Conservation (phyloP, 192 early-diverging fungal genomes). For the Coemansia sp. region DNA sequence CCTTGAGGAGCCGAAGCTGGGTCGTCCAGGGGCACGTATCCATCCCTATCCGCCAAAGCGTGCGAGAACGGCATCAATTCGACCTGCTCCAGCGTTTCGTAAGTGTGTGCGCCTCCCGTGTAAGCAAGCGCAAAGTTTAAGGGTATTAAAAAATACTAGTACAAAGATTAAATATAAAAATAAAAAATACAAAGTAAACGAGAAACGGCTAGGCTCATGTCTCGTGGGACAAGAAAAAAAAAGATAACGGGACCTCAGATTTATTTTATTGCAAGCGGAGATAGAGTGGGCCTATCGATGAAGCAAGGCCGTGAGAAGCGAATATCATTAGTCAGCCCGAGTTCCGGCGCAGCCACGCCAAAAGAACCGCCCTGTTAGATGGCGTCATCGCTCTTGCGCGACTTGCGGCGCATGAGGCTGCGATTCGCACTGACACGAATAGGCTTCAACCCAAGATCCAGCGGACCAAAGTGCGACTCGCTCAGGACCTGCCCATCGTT, state of each 20-base stretch:
- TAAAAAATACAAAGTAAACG: not conserved
- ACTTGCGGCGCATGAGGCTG: slow-evolving; percentile 39
- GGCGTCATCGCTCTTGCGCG: slow-evolving; percentile 5
- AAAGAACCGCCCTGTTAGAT: not conserved
- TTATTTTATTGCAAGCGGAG: not conserved
- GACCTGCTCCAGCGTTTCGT: not conserved
- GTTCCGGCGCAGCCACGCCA: not conserved
- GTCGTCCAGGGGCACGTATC: slow-evolving; percentile 30
- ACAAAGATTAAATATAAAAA: not conserved
- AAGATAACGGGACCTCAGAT: not conserved
- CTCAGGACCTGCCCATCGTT: slow-evolving; percentile 19
- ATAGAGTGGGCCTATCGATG: not conserved
- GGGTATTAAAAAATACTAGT: slow-evolving; percentile 9
- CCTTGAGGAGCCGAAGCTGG: slow-evolving; percentile 24
- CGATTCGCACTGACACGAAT: slow-evolving; percentile 52
- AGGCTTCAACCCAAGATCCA: slow-evolving; percentile 51
- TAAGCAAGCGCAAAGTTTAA: not conserved
- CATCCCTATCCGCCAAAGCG: slow-evolving; percentile 30
- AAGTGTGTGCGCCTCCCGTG: not conserved
- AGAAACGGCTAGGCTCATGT: not conserved
- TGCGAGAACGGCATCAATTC: slow-evolving; percentile 13
- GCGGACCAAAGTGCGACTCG: slow-evolving; percentile 51
- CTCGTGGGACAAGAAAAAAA: slow-evolving; percentile 2
- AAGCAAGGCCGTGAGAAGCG: not conserved
- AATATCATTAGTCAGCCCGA: slow-evolving; percentile 3